phyloP scores from a whole-genome alignment of 495 filamentous ascomycete species.

The Astrothelium macrocarpum region DNA sequence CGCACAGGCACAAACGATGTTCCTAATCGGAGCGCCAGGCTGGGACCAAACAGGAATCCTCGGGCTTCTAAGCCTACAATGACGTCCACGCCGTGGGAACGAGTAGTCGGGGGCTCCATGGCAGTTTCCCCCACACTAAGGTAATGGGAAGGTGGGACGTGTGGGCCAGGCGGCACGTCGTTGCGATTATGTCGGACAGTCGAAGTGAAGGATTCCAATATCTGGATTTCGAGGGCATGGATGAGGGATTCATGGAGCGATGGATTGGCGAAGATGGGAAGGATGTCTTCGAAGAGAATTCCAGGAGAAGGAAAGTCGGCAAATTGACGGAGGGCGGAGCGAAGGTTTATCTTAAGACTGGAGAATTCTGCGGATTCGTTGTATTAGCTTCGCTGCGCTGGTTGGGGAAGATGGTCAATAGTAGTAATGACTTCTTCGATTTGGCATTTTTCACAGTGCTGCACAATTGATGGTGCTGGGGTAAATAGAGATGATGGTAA shows the following conservation, averaged over 20 bases:
- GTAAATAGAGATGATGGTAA: not conserved
- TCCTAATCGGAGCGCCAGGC: slow-evolving; percentile 72
- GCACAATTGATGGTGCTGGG: not conserved
- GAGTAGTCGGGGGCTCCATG: not conserved
- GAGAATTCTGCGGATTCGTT: slow-evolving; percentile 63
- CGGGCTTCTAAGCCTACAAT: slow-evolving; percentile 89
- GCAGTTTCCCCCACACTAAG: slow-evolving; percentile 33
- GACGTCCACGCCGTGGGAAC: slow-evolving; percentile 63
- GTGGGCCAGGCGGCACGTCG: not conserved
- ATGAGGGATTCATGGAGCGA: slow-evolving; percentile 65
- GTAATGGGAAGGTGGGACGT: slow-evolving; percentile 14
- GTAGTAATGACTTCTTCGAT: too few relatives aligned
- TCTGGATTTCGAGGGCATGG: slow-evolving; percentile 77
- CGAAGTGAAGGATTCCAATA: slow-evolving; percentile 28
- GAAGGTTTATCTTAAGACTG: slow-evolving; percentile 79
- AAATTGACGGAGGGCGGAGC: slow-evolving; percentile 57
- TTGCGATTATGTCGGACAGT: slow-evolving; percentile 8
- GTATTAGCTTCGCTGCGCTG: slow-evolving; percentile 54
- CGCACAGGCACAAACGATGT: slow-evolving; percentile 90
- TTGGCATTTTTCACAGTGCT: slow-evolving; percentile 25
- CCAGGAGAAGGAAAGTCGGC: slow-evolving; percentile 91
- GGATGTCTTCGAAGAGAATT: slow-evolving; percentile 96
- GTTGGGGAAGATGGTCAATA: too few relatives aligned
- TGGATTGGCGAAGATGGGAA: slow-evolving; percentile 86
- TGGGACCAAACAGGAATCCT: slow-evolving; percentile 92